These are phyloP conservation scores for Crepidotus variabilis DNA, from an alignment of 768 basidiomycete genomes.

Conservation along the genomic window DNA sequence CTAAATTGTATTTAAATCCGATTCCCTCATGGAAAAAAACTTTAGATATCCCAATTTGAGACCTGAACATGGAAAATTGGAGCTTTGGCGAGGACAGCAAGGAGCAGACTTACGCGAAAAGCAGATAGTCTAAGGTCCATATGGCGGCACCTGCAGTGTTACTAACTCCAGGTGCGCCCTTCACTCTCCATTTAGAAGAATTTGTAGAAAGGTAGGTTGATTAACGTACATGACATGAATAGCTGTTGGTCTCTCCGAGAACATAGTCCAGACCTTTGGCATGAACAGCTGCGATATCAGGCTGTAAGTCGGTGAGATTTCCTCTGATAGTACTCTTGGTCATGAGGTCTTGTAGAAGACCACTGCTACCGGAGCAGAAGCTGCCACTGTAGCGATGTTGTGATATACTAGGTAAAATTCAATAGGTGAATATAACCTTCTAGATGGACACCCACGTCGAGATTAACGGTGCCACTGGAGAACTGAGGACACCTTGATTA, in stretches of 20 bases:
- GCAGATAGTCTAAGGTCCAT: conserved; percentile 63
- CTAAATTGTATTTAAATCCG: conserved; percentile 70
- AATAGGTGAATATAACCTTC: neutral
- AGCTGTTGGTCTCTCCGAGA: conserved; percentile 61
- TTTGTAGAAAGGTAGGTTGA: neutral
- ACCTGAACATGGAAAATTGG: conserved; percentile 14
- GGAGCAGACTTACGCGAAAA: conserved; percentile 42
- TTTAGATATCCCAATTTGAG: conserved; percentile 49
- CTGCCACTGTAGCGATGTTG: conserved; percentile 59
- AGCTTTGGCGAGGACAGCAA: neutral
- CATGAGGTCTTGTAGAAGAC: conserved; percentile 62
- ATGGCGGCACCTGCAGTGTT: conserved; percentile 69
- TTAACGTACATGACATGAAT: conserved; percentile 35
- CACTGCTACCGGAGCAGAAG: conserved; percentile 53
- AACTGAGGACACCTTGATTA: conserved; percentile 43
- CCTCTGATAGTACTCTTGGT: conserved; percentile 52
- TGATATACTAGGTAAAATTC: conserved; percentile 42
- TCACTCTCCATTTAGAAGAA: neutral
- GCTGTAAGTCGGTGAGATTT: conserved; percentile 47
- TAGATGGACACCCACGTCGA: conserved; percentile 38
- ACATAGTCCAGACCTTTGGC: conserved; percentile 49
- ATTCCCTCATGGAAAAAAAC: conserved; percentile 66
- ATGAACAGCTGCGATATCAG: conserved; percentile 51
- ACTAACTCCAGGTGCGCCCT: conserved; percentile 55
- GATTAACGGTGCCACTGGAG: conserved; percentile 45